phyloP scores from a whole-genome alignment of 768 basidiomycete genomes.

The Dacryopinax primogenitus region DNA sequence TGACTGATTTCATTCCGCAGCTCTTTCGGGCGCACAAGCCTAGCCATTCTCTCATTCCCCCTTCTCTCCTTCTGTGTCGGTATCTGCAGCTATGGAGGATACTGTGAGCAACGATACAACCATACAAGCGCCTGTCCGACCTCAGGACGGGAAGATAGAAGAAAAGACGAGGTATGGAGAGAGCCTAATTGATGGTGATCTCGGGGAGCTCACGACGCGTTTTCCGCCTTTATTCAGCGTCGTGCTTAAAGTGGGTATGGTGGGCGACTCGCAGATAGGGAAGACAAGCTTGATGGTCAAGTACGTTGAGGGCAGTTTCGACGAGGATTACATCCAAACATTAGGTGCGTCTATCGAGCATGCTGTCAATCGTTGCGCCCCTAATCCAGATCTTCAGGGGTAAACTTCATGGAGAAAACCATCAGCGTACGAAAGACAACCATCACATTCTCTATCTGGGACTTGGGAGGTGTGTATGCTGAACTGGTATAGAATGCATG shows the following conservation, averaged over 20 bases:
- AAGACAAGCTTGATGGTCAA: slow-evolving; percentile 99
- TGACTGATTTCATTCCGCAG: not conserved
- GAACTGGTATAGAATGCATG: not conserved
- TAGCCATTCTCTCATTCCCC: not conserved
- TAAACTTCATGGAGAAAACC: slow-evolving; percentile 99
- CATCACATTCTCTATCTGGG: slow-evolving; percentile 99
- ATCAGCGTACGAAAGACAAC: slow-evolving; percentile 96
- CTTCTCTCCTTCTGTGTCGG: not conserved
- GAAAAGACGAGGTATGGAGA: not conserved
- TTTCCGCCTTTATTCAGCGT: slow-evolving; percentile 38
- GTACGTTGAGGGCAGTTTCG: slow-evolving; percentile 97
- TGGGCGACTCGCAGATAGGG: slow-evolving; percentile 97
- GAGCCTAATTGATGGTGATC: slow-evolving; percentile 7
- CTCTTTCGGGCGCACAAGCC: not conserved
- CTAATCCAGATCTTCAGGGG: slow-evolving; percentile 38
- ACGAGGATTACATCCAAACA: slow-evolving; percentile 99
- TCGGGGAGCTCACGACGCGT: slow-evolving; percentile 8
- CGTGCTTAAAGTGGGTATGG: slow-evolving; percentile 98
- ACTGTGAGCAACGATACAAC: not conserved
- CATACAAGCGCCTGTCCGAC: slow-evolving; percentile 1
- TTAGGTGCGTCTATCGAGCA: slow-evolving; percentile 48
- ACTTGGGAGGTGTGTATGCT: slow-evolving; percentile 50
- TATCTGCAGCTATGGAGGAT: not conserved
- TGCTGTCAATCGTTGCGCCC: slow-evolving; percentile 12
- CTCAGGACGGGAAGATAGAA: not conserved